Base-by-base conservation (phyloP, 345 rosid genomes). In the Ricinus communis region DNA sequence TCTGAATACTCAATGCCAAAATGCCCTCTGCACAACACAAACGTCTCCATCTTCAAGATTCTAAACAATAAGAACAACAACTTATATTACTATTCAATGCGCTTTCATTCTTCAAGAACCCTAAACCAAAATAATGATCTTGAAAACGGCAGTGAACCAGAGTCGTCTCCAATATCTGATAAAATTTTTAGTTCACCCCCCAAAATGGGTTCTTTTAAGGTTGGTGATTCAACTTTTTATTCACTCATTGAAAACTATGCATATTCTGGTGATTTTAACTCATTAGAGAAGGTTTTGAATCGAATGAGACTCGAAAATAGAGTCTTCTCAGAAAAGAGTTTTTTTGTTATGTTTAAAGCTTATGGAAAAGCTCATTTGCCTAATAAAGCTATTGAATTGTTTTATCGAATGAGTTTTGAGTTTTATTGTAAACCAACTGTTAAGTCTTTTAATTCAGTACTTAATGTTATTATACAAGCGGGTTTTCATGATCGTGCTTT, bases 391-490 rank as follows among this genome's bases (percentile, higher is more conserved):
- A 66, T 92, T 11, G 82, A 80, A 9, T 79, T 92, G 85, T 95
- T 95, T 81, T 71, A 84, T 68, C 81, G 79, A 51, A 87, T 92
- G 93, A 83, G 74, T 2, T 51, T 51, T 53, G 96, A 87, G 57
- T 92, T 88, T 76, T 86, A 57, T 1, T 95, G 99, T 76, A 92
- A 75, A 80, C 85, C 91, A 21, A 87, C 81, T 0, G 90, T 92
- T 16, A 87, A 76, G 77, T 92, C 97, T 1, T 92, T 95, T 80
- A 95, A 95, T 83, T 90, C 97, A 9, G 97, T 90, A 46, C 82
- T 95, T 49, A 90, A 92, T 69, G 85, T 92, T 52, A 80, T 90
- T 74, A 71, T 85, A 70, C 85, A 83, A 24, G 91, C 81, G 25
- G 87, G 92, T 64, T 77, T 81, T 28, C 85, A 81, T 66, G 45